phyloP scores from a whole-genome alignment of 2,329 filamentous ascomycete species.

The Hymenoscyphus infarciens region DNA sequence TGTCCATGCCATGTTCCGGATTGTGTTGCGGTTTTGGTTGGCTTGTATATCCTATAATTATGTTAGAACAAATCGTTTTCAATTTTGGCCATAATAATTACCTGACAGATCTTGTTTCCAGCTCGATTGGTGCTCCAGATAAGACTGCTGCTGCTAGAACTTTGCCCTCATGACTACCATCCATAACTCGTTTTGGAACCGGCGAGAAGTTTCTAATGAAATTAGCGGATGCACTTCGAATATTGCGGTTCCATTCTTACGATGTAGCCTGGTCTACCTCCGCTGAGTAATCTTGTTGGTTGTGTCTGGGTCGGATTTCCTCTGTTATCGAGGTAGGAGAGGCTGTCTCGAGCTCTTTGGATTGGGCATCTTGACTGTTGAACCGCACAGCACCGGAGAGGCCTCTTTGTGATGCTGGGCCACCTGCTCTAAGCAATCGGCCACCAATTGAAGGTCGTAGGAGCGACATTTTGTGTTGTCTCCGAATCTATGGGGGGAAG shows the following conservation, averaged over 20 bases:
- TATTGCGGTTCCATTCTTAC: conserved; percentile 49
- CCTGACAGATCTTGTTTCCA: conserved; percentile 92
- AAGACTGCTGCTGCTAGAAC: conserved; percentile 77
- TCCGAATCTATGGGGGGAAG: conserved; percentile 6
- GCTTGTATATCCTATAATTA: conserved; percentile 75
- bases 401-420: conserved; percentile 36
- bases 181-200: conserved; percentile 82
- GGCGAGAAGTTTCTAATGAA: conserved; percentile 77
- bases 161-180: conserved; percentile 78
- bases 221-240: conserved; percentile 14
- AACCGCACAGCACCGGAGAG: conserved; percentile 48
- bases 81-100: conserved; percentile 44
- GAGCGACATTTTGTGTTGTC: conserved; percentile 55
- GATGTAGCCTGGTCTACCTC: conserved; percentile 86
- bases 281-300: conserved; percentile 78
- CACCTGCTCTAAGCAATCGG: conserved; percentile 49
- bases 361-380: conserved; percentile 45
- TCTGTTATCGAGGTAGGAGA: conserved; percentile 3
- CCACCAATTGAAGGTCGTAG: conserved; percentile 55
- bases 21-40: conserved; percentile 91
- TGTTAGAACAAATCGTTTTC: conserved; percentile 17
- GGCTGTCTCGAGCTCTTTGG: conserved; percentile 1
- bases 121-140: conserved; percentile 88
- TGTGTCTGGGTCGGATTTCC: conserved; percentile 21
- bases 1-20: conserved; percentile 82